These are phyloP conservation scores for Telopea speciosissima DNA, from an alignment of 177 flowering plant genomes.

Conservation along the genomic window DNA sequence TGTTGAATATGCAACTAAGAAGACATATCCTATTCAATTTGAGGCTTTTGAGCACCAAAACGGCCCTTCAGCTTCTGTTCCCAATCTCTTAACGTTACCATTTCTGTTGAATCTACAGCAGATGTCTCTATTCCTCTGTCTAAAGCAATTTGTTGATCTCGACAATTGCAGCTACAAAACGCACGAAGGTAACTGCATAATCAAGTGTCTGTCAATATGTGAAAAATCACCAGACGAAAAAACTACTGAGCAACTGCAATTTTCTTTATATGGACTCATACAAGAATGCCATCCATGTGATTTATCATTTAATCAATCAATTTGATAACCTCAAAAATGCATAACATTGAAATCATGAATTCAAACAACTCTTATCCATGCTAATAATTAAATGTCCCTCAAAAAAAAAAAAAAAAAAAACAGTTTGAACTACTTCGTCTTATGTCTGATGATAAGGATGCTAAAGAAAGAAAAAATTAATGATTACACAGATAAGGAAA, in stretches of 20 bases:
- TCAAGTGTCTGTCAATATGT: background rate
- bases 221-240: background rate
- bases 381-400: too few relatives aligned
- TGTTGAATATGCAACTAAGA: background rate
- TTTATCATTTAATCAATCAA: background rate
- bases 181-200: slow-evolving; percentile 1
- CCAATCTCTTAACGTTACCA: background rate
- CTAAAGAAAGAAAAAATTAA: too few relatives aligned
- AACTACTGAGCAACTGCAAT: background rate
- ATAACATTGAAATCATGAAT: too few relatives aligned
- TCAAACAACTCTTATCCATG: background rate
- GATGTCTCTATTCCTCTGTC: background rate
- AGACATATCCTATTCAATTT: background rate
- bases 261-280: background rate
- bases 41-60: background rate
- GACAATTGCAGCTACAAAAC: background rate
- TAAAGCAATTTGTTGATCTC: background rate
- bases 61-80: background rate
- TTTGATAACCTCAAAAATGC: too few relatives aligned
- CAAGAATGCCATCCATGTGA: background rate
- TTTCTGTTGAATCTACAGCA: background rate
- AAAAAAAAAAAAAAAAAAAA: too few relatives aligned
- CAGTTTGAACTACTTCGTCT: too few relatives aligned
- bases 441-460: too few relatives aligned
- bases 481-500: background rate